Percentiles rank a stretch among this genome's conserved stretches.
These are phyloP conservation scores for Cicer judaicum DNA, from an alignment of 306 rosid species.

Conservation along the genomic window DNA sequence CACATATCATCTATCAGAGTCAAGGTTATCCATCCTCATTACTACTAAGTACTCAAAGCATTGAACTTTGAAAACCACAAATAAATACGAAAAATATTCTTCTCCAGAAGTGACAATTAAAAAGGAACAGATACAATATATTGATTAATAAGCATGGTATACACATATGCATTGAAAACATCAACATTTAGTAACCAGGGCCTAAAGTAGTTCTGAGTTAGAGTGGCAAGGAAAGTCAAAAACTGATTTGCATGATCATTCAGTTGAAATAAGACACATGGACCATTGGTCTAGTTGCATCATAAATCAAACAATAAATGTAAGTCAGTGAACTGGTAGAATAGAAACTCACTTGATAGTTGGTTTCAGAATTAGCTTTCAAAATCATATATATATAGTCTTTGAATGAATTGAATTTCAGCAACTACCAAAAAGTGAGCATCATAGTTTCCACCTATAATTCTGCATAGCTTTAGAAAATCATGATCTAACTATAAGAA, in stretches of 20 bases:
- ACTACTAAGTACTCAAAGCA: conserved; percentile 8
- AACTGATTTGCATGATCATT: conserved; percentile 39
- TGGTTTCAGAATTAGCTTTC: conserved; percentile 25
- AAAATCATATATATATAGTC: conserved; percentile 6
- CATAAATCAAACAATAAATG: conserved; percentile 39
- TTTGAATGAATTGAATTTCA: conserved; percentile 23
- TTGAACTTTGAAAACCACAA: no score
- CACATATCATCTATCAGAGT: conserved; percentile 46
- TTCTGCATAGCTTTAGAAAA: conserved; percentile 30
- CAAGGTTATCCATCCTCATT: conserved; percentile 39
- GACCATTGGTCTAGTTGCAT: conserved; percentile 39
- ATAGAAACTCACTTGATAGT: neutral
- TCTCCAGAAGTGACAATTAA: no score
- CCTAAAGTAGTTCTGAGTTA: conserved; percentile 7
- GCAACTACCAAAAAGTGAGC: conserved; percentile 35
- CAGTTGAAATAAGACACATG: conserved; percentile 35
- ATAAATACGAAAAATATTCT: no score
- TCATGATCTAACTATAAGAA: neutral
- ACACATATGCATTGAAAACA: conserved; percentile 35
- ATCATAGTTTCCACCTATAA: conserved; percentile 30
- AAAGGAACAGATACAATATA: conserved; percentile 31
- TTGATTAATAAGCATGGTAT: conserved; percentile 20
- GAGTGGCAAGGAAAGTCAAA: conserved; percentile 38
- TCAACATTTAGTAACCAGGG: conserved; percentile 25
- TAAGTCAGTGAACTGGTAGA: conserved; percentile 19